Evolutionary conservation across 306 rosid species (phyloP), one percentile per base, ranked within the genome.

Genomic region (Heteromeles arbutifolia): DNA sequence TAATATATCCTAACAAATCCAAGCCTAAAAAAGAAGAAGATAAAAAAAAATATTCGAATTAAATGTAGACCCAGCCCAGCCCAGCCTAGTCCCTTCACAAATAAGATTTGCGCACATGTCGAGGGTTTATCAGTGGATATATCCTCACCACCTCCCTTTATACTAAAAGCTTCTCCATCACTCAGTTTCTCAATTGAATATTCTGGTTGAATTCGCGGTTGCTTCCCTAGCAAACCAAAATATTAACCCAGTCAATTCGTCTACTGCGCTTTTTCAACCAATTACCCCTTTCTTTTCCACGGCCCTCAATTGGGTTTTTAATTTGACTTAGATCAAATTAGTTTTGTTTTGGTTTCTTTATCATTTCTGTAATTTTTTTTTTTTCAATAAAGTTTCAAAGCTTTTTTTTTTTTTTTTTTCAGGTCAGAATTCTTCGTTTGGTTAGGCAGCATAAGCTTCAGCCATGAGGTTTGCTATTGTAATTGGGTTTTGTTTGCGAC

Each of bases 381-480:
- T 17, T 17, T 45, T 11, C 63, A 26, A 31, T 75, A 50, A 39
- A 43, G 39, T n/a, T n/a, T n/a, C 50, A 41, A 28, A 10, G 21
- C 10, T 67, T 84, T 41, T 53, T n/a, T 65, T 67, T 84, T 41
- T 53, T n/a, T 65, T 6, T 7, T 80, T 50, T 34, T 86, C 86
- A 92, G 21, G 54, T 50, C 54, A 12, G 69, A 66, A 72, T 45
- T 81, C 81, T 74, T 32, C 58, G 72, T 75, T 75, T 34, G 43
- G 74, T 41, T 56, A 21, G 65, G 65, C 67, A 61, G 7, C 70
- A 32, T 57, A 62, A 74, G 70, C n/a, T 74, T 80, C 79, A 34
- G 87, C 54, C 62, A 91, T 91, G 93, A 91, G 96, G 96, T 91
- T 81, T 70, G 64, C 19, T 5, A 54, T 11, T 18, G 9, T 13